phyloP scores from a whole-genome alignment of 352 stramenopile genomes.

The Phytophthora pinifolia region DNA sequence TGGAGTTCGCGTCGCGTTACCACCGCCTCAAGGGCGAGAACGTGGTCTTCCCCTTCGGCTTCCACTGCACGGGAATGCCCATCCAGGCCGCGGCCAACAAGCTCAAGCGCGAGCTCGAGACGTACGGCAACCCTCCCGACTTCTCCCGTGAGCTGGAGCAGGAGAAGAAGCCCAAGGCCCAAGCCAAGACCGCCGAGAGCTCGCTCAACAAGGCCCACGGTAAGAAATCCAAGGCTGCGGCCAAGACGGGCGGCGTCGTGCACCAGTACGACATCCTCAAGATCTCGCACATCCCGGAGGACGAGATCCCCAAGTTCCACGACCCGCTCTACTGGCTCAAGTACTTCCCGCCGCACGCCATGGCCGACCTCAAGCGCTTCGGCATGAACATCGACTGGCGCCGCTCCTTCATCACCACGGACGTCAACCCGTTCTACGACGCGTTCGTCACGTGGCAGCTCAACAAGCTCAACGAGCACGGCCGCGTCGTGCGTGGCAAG shows the following conservation, averaged over 20 bases:
- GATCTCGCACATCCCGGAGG: conserved; percentile 86
- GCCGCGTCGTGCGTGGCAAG: conserved; percentile 92
- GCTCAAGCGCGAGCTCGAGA: conserved; percentile 96
- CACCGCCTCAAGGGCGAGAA: conserved; percentile 99
- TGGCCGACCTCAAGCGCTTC: conserved; percentile 97
- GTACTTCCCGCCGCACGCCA: conserved; percentile 98
- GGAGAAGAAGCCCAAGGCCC: conserved; percentile 9
- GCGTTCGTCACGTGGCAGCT: conserved; percentile 99
- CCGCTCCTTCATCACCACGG: conserved; percentile 99
- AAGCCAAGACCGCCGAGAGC: conserved; percentile 75
- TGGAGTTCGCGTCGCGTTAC: conserved; percentile 91
- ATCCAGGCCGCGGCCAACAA: conserved; percentile 99
- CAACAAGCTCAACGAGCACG: conserved; percentile 93
- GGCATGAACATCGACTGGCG: conserved; percentile 98
- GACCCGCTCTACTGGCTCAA: conserved; percentile 98
- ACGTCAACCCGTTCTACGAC: conserved; percentile 99
- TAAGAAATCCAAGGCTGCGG: conserved; percentile 98
- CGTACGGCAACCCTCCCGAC: conserved; percentile 93
- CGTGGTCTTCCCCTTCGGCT: conserved; percentile 98
- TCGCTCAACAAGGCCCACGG: conserved; percentile 90
- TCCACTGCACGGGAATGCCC: conserved; percentile 99
- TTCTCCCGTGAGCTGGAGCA: conserved; percentile 57
- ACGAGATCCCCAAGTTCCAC: conserved; percentile 97
- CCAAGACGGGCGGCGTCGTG: conserved; percentile 97
- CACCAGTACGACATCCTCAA: conserved; percentile 99